Evolutionary conservation across 345 rosid species (phyloP).

Genomic region (Salix udensis): DNA sequence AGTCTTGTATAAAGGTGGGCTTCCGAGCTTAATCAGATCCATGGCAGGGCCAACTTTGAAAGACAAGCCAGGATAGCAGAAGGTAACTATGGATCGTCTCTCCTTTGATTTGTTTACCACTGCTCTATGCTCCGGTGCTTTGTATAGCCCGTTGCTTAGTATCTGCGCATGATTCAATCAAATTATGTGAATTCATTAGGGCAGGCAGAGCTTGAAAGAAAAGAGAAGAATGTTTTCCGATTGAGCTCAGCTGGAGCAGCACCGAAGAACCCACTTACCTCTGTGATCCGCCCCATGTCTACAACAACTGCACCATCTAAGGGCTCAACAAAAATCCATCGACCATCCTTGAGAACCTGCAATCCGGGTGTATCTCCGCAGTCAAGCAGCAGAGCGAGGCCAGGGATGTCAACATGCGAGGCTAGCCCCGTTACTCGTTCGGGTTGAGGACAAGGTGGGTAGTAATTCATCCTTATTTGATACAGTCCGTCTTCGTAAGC

Average conservation of each 20-base stretch:
- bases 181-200: too few species aligned
- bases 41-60: conserved; percentile 32
- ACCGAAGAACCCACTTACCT: background rate
- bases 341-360: conserved; percentile 14
- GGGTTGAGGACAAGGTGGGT: conserved; percentile 22
- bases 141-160: conserved; percentile 24
- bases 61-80: conserved; percentile 33
- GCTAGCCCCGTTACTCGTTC: conserved; percentile 1
- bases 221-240: too few species aligned
- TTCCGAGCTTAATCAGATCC: conserved; percentile 20
- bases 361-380: conserved; percentile 19
- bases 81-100: conserved; percentile 31
- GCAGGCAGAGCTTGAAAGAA: too few species aligned
- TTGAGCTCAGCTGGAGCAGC: too few species aligned
- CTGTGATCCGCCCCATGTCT: conserved; percentile 15
- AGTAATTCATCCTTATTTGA: conserved; percentile 16
- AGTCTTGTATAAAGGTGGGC: conserved; percentile 26
- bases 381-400: conserved; percentile 19
- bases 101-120: conserved; percentile 20
- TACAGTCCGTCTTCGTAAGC: conserved; percentile 7
- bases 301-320: conserved; percentile 16
- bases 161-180: conserved; percentile 2
- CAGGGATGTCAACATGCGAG: conserved; percentile 23
- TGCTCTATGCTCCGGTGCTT: conserved; percentile 22
- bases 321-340: conserved; percentile 18